Base-by-base conservation (phyloP, 306 rosid genomes). In the Pueraria montana region DNA sequence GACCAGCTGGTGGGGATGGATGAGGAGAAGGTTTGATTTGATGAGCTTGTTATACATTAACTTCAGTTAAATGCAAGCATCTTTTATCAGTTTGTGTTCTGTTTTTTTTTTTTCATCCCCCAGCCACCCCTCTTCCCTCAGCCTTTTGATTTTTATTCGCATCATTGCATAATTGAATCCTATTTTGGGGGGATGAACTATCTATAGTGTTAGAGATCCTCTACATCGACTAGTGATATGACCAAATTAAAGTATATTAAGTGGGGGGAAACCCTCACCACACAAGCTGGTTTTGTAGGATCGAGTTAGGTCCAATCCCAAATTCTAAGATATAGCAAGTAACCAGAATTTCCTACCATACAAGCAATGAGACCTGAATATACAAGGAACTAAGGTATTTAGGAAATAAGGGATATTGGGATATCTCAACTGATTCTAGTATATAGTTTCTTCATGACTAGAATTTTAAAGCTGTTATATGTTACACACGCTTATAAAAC, bases 11-110 rank as follows among this genome's bases (percentile, higher is more conserved):
- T 78, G 72, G 63, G 75, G 72, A 83, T 96, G 96, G 95, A 87
- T 70, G 87, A 96, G 18, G 92, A 92, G 65, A 90, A 94, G 98
- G 99, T 96, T 78, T 58, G 85, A 50, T 42, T 75, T 63, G 83
- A 43, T 32, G 69, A 77, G 65, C 32, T 40, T 52, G 32, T 74
- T 77, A 42, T 32, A 48, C 77, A 23, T 76, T 56, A 11, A 20
- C 32, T 49, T 68, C 26, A 21, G 10, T 75, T 49, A 4, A 36
- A 7, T 20, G 4, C 20, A 26, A 70, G 23, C 32, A 10, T 56
- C n/a, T 80, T 73, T 50, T 52, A 5, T 40, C 14, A 11, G 16
- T 1, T 24, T 27, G 16, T 45, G 8, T 58, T 38, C 21, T 1
- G 0, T 17, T 56, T 74, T 74, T 58, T 4, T 2, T 30, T 18